Percentiles rank a stretch among this genome's conserved stretches.
Evolutionary conservation across 116 monocot genomes (phyloP).

Genomic region (Zostera marina): DNA sequence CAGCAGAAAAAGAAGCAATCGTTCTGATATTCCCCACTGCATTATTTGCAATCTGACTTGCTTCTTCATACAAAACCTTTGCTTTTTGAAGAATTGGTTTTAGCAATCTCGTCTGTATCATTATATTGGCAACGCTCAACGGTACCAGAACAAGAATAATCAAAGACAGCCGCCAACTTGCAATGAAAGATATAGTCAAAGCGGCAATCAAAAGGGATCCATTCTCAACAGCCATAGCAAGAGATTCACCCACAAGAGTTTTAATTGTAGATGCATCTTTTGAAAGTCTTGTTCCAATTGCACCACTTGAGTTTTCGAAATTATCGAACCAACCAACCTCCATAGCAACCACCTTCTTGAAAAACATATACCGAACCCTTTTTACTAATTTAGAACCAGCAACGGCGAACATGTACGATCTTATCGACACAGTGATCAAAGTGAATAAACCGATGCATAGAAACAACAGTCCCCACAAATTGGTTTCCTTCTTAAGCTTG

Average conservation of each 20-base stretch:
- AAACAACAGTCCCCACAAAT: constrained; percentile 21
- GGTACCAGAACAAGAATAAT: constrained; percentile 29
- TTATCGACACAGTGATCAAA: constrained; percentile 7
- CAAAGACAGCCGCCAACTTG: constrained; percentile 45
- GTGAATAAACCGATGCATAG: constrained; percentile 8
- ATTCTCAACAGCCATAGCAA: constrained; percentile 31
- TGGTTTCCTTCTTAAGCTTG: constrained; percentile 25
- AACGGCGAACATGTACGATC: constrained; percentile 17
- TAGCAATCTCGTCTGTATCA: constrained; percentile 32
- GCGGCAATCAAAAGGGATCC: constrained; percentile 19
- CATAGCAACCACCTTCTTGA: constrained; percentile 27
- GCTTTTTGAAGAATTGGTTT: constrained; percentile 56
- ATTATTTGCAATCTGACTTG: constrained; percentile 48
- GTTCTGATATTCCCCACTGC: no score
- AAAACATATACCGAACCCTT: constrained; percentile 25
- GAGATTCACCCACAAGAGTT: constrained; percentile 41
- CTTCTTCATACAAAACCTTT: constrained; percentile 64
- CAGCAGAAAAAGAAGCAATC: no score
- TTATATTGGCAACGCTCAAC: constrained; percentile 23
- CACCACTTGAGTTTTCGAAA: constrained; percentile 18
- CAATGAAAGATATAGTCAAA: constrained; percentile 31
- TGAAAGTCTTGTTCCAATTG: constrained; percentile 42
- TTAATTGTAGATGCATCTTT: constrained; percentile 34
- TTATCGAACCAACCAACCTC: constrained; percentile 41
- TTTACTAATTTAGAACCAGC: constrained; percentile 25